Percentiles rank a stretch among this genome's conserved stretches.
These are phyloP conservation scores for Aspergillus tamarii DNA, from an alignment of 2,329 filamentous ascomycete genomes.

Conservation along the genomic window DNA sequence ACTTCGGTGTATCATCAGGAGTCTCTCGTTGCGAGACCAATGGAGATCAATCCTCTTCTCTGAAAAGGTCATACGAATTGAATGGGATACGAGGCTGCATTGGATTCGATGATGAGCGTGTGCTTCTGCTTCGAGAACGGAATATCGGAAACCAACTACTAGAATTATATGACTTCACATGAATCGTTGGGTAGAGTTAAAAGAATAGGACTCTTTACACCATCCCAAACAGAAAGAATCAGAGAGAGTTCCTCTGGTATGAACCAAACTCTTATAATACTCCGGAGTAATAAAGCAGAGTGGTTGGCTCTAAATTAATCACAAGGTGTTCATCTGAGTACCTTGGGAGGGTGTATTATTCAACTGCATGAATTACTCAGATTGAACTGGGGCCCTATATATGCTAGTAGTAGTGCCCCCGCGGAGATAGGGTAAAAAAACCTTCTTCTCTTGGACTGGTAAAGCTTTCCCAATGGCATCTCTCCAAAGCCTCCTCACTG, in stretches of 20 bases:
- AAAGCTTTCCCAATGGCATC: neutral
- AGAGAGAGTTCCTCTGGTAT: neutral
- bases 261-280: neutral
- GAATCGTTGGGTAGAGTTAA: conserved; percentile 5
- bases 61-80: conserved; percentile 42
- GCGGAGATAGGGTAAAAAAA: neutral
- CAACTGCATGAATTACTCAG: neutral
- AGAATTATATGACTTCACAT: conserved; percentile 87
- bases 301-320: neutral
- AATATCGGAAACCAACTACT: conserved; percentile 70
- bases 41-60: conserved; percentile 26
- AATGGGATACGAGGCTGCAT: conserved; percentile 65
- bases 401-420: neutral
- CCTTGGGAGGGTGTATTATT: neutral
- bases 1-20: conserved; percentile 9
- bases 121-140: conserved; percentile 80
- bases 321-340: neutral
- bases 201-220: neutral
- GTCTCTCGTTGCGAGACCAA: conserved; percentile 20
- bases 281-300: neutral
- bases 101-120: conserved; percentile 88
- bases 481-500: neutral
- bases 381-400: neutral
- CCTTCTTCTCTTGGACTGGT: neutral
- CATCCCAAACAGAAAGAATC: neutral